These are phyloP conservation scores for Neofusicoccum cordaticola DNA, from an alignment of 2,329 filamentous ascomycete genomes.

Conservation along the genomic window DNA sequence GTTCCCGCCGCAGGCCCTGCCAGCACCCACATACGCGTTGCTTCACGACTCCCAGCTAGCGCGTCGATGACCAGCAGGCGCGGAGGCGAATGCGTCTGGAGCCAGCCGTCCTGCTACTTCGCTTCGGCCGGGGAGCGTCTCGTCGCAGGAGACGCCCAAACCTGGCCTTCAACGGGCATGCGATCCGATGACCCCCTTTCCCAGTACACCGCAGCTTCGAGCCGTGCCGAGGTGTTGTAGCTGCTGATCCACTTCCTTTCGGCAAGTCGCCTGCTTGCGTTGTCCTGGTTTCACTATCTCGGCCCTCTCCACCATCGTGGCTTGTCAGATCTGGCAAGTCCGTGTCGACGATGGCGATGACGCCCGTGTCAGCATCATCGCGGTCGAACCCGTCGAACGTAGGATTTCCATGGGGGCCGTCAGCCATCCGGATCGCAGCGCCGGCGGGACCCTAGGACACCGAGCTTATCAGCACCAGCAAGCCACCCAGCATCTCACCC, in stretches of 20 bases:
- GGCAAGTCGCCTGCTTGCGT: neutral
- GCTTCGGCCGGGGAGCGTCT: constrained; percentile 1
- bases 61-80: neutral
- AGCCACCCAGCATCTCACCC: constrained; percentile 7
- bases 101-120: constrained; percentile 4
- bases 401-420: neutral
- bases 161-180: neutral
- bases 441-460: neutral
- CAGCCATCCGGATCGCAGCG: neutral
- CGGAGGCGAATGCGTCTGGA: constrained; percentile 9
- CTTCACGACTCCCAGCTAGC: neutral
- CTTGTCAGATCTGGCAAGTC: neutral
- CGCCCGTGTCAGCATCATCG: neutral
- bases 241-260: neutral
- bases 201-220: neutral
- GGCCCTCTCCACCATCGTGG: neutral
- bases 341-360: neutral
- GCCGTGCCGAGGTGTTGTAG: neutral
- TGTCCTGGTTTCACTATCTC: neutral
- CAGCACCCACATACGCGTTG: neutral
- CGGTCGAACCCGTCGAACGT: neutral
- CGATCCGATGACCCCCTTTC: constrained; percentile 4
- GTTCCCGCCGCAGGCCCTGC: neutral
- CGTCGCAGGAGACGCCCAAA: neutral
- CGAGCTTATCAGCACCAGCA: constrained; percentile 5